These are phyloP conservation scores for Exobasidium rhododendri DNA, from an alignment of 1,284 basidiomycete species.

Conservation along the genomic window DNA sequence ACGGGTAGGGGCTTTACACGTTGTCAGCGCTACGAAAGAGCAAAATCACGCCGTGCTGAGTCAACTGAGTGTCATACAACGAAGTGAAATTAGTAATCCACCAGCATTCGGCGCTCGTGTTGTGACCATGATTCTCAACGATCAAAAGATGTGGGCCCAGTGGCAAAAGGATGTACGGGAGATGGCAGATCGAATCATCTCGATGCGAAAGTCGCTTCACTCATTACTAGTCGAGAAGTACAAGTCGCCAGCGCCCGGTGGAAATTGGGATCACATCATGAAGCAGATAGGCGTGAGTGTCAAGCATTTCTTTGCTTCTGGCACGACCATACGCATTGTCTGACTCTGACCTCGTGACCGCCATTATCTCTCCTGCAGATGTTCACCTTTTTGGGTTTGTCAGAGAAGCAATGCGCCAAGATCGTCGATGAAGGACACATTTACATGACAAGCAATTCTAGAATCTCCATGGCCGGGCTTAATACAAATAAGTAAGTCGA, in stretches of 20 bases:
- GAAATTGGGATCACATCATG: conserved; percentile 70
- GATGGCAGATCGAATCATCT: conserved; percentile 87
- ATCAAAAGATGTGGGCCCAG: conserved; percentile 69
- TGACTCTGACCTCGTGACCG: no score
- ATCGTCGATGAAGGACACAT: conserved; percentile 76
- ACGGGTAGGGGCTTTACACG: conserved; percentile 66
- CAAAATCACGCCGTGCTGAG: conserved; percentile 38
- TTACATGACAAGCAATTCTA: conserved; percentile 79
- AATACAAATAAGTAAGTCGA: conserved; percentile 66
- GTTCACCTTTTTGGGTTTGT: conserved; percentile 51
- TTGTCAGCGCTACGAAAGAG: conserved; percentile 35
- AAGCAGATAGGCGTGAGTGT: conserved; percentile 44
- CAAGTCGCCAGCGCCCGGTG: conserved; percentile 67
- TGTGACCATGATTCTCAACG: conserved; percentile 63
- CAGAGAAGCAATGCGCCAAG: conserved; percentile 64
- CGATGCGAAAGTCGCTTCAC: conserved; percentile 79
- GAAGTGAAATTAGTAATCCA: conserved; percentile 90
- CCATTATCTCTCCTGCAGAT: no score
- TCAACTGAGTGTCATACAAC: conserved; percentile 79
- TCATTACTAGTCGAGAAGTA: conserved; percentile 74
- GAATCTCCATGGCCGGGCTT: conserved; percentile 86
- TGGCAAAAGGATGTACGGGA: conserved; percentile 87
- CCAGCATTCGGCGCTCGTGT: conserved; percentile 84
- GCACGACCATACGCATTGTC: no score
- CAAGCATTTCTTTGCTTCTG: conserved; percentile 15